Evolutionary conservation across 306 rosid species (phyloP).

Genomic region (Begonia peltatifolia): DNA sequence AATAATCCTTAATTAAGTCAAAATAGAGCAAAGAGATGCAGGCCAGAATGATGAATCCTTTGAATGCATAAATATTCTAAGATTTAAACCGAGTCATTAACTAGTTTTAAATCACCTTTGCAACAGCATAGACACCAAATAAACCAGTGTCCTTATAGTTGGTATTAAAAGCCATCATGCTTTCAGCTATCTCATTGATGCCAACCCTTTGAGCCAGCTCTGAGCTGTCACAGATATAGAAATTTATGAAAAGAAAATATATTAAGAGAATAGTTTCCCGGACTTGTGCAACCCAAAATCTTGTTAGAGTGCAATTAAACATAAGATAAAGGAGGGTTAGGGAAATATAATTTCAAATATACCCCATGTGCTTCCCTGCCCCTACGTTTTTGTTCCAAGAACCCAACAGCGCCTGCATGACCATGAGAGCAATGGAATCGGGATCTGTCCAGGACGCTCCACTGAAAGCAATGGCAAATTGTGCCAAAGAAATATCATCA

Average conservation of each 20-base stretch:
- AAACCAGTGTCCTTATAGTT: conserved; percentile 88
- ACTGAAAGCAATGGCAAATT: conserved; percentile 82
- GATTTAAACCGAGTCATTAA: too few relatives aligned
- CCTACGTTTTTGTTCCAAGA: conserved; percentile 85
- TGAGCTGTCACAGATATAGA: conserved; percentile 31
- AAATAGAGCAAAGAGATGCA: too few relatives aligned
- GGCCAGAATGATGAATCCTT: too few relatives aligned
- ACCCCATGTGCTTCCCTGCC: conserved; percentile 98
- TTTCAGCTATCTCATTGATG: conserved; percentile 69
- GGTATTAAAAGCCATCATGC: conserved; percentile 91
- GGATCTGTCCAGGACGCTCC: conserved; percentile 99
- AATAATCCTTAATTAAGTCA: too few relatives aligned
- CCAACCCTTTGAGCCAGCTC: conserved; percentile 72
- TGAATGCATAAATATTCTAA: too few relatives aligned
- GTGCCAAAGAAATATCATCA: conserved; percentile 76
- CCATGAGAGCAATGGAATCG: conserved; percentile 87
- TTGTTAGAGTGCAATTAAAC: too few relatives aligned
- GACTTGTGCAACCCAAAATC: too few relatives aligned
- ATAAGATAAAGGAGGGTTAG: too few relatives aligned
- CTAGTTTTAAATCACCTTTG: conserved; percentile 36
- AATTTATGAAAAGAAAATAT: conserved; percentile 4
- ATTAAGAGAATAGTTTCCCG: too few relatives aligned
- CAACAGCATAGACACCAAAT: conserved; percentile 81
- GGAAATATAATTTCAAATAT: conserved; percentile 1
- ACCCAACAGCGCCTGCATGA: conserved; percentile 96